Conservation (phyloP, 2,329 filamentous ascomycete species). For the Penicillium brasilianum region DNA sequence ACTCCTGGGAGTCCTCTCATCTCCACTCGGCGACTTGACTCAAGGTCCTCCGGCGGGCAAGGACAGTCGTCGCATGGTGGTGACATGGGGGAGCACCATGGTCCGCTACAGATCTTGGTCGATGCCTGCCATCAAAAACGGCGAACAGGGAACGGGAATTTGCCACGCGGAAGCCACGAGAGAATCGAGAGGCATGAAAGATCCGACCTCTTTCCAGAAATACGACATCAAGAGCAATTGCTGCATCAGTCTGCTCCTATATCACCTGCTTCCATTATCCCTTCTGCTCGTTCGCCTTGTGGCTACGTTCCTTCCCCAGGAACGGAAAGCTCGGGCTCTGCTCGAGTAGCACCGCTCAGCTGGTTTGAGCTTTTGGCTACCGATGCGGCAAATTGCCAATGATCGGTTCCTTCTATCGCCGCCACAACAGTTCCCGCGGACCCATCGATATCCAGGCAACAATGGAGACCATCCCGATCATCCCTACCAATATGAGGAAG, state of each 20-base stretch:
- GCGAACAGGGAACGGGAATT: slow-evolving; percentile 12
- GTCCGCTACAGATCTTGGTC: slow-evolving; percentile 26
- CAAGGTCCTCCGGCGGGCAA: neutral
- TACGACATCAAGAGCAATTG: neutral
- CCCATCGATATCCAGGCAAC: neutral
- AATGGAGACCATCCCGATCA: neutral
- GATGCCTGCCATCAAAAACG: slow-evolving; percentile 31
- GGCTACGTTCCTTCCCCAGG: slow-evolving; percentile 30
- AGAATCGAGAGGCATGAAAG: neutral
- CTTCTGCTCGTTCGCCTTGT: slow-evolving; percentile 14
- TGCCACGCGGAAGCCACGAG: neutral
- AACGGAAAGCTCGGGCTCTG: slow-evolving; percentile 41
- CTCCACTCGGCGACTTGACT: neutral
- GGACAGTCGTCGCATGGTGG: neutral
- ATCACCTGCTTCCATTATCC: neutral
- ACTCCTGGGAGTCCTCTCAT: neutral
- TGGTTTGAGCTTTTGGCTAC: slow-evolving; percentile 52
- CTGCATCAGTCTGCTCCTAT: neutral
- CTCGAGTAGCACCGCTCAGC: slow-evolving; percentile 52
- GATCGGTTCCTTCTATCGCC: slow-evolving; percentile 31
- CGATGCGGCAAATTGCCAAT: slow-evolving; percentile 51
- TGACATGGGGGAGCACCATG: slow-evolving; percentile 11
- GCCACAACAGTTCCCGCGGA: slow-evolving; percentile 15
- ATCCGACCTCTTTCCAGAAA: neutral
- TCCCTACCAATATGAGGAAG: neutral